Evolutionary conservation across 208 protist genomes (phyloP), one percentile per base, ranked within the genome.

Genomic region (Naegleria lovaniensis): DNA sequence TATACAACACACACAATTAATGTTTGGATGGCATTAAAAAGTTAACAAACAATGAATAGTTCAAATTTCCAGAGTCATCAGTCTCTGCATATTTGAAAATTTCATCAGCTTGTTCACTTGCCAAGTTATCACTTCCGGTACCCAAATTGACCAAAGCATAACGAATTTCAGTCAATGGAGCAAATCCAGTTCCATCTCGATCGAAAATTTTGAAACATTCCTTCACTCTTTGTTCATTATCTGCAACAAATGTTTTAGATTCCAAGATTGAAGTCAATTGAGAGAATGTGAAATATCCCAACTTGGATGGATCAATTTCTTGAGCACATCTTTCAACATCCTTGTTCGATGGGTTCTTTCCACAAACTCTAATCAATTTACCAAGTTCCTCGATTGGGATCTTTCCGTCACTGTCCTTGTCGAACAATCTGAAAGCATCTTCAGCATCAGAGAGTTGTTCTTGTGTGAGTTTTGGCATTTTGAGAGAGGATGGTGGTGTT

Each of bases 401-500:
- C 86, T 93, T 95, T 75, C 98, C 98, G 95, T 99, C 98, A 79
- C 97, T 97, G 93, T 99, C 97, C 85, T 97, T 98, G 92, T 99
- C 99, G 90, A 99, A 99, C 22, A 99, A 94, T 83, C 94, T 96
- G 94, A 99, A 99, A 19, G 99, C 99, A 92, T 99, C 98, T 93
- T 99, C 96, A 93, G 99, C 99, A 93, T 99, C 97, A 41, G 96
- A 96, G 41, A 98, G 96, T 94, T 99, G 97, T 87, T 98, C 97
- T 92, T 99, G 96, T 22, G 97, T 97, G 33, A 99, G 93, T 88
- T 97, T 85, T 39, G 83, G 83, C 83, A 85, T 85, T 79, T 79
- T 25, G 7, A n/a, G n/a, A n/a, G n/a, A n/a, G n/a, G n/a, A n/a
- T 75, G 13, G 19, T 75, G 25, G 16, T 79, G 29, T 36, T 79